A percentile compares a stretch with the other conserved stretches of the same genome.
Conservation (phyloP, 257 asterid species). For the Fraxinus excelsior region DNA sequence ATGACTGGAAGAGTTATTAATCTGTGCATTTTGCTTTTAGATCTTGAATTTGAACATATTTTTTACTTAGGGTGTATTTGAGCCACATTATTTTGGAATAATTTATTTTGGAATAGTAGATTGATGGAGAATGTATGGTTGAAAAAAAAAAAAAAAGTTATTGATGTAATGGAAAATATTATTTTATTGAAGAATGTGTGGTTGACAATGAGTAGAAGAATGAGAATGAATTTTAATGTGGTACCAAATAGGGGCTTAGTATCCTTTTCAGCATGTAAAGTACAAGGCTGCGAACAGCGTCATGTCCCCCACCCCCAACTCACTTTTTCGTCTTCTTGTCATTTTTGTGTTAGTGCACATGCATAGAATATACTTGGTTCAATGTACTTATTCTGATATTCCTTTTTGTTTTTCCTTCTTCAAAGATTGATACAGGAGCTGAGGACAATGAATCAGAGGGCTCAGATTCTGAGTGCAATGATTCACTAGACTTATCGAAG, state of each 20-base stretch:
- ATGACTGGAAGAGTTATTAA: not conserved
- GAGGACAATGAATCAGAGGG: constrained; percentile 71
- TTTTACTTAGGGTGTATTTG: too few relatives aligned
- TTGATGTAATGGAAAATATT: too few relatives aligned
- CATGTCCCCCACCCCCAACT: not conserved
- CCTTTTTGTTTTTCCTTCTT: constrained; percentile 11
- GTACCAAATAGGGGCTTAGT: too few relatives aligned
- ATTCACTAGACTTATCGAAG: constrained; percentile 54
- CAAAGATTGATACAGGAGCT: constrained; percentile 75
- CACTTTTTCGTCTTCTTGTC: not conserved
- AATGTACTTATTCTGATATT: not conserved
- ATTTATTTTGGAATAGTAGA: too few relatives aligned
- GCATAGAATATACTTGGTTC: not conserved
- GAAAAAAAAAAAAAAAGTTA: too few relatives aligned
- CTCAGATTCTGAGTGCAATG: constrained; percentile 66
- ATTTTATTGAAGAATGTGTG: too few relatives aligned
- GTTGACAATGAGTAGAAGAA: too few relatives aligned
- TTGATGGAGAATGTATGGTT: too few relatives aligned
- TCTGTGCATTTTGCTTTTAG: not conserved
- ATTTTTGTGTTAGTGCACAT: not conserved
- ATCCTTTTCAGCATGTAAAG: not conserved
- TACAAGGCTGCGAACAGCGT: not conserved
- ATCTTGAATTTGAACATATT: not conserved
- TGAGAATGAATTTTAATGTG: too few relatives aligned
- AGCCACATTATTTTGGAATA: too few relatives aligned